phyloP scores from a whole-genome alignment of 768 basidiomycete genomes.

The Lenzites betulinus region DNA sequence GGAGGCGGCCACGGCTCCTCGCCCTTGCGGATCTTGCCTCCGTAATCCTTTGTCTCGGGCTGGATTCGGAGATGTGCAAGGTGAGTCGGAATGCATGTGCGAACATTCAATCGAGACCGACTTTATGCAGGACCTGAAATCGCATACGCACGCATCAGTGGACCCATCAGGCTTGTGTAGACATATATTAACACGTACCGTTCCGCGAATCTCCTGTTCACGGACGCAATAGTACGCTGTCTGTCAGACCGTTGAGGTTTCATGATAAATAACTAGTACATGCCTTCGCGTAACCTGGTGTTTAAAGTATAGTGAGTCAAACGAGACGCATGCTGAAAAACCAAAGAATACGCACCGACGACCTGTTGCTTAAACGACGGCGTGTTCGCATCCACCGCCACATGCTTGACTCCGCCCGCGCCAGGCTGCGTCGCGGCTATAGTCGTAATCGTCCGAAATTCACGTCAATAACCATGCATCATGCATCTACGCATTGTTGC shows the following conservation, averaged over 20 bases:
- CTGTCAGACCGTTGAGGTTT: too few species aligned
- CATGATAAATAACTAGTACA: not conserved
- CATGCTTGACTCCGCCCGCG: constrained; percentile 5
- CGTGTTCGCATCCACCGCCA: constrained; percentile 7
- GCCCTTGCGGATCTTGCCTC: constrained; percentile 17
- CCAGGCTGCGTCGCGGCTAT: constrained; percentile 15
- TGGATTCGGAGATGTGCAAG: not conserved
- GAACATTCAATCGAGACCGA: not conserved
- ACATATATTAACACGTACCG: not conserved
- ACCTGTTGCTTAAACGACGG: constrained; percentile 18
- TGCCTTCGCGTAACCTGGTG: constrained; percentile 18
- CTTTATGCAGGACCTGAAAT: constrained; percentile 8
- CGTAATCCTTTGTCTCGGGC: constrained; percentile 16
- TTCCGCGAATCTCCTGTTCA: constrained; percentile 17
- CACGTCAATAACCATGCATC: not conserved
- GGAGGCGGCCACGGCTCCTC: constrained; percentile 18
- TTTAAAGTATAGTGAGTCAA: not conserved
- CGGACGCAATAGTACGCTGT: not conserved
- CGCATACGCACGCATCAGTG: too few species aligned
- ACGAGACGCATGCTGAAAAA: not conserved
- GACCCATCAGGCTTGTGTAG: not conserved
- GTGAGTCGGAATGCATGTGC: too few species aligned
- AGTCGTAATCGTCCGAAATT: not conserved
- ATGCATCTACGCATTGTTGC: too few species aligned
- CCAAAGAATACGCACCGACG: not conserved